Percentiles rank a stretch among this genome's conserved stretches.
phyloP scores from a whole-genome alignment of 441 rosid species.

The Croton laevigatus region DNA sequence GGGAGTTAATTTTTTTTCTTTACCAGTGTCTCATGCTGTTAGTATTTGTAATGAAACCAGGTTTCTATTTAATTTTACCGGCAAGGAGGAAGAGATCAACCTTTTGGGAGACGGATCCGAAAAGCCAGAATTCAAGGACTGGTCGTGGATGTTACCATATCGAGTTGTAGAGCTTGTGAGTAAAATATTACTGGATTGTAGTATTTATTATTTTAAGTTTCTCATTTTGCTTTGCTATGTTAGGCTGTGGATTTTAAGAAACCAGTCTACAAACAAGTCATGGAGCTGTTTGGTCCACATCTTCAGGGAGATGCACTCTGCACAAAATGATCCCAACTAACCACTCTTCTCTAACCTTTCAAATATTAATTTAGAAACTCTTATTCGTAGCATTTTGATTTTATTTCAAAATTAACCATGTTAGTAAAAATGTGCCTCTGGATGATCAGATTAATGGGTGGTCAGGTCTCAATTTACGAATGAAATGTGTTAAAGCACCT shows the following conservation, averaged over 20 bases:
- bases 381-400: neutral
- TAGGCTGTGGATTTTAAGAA: conserved; percentile 84
- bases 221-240: neutral
- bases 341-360: neutral
- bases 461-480: neutral
- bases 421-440: neutral
- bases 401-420: neutral
- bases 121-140: conserved; percentile 83
- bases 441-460: neutral
- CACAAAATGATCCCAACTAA: conserved; percentile 6
- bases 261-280: conserved; percentile 63
- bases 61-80: conserved; percentile 80
- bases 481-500: neutral
- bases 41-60: conserved; percentile 31
- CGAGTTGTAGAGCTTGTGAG: conserved; percentile 61
- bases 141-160: conserved; percentile 82
- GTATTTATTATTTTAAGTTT: neutral
- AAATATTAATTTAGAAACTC: neutral
- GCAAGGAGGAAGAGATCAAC: conserved; percentile 80
- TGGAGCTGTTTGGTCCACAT: conserved; percentile 52
- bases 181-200: conserved; percentile 3
- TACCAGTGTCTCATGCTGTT: neutral
- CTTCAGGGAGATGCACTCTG: conserved; percentile 24
- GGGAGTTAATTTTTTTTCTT: neutral
- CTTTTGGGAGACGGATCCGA: conserved; percentile 85